phyloP scores from a whole-genome alignment of 2,329 filamentous ascomycete species.

The Fusarium sp. region DNA sequence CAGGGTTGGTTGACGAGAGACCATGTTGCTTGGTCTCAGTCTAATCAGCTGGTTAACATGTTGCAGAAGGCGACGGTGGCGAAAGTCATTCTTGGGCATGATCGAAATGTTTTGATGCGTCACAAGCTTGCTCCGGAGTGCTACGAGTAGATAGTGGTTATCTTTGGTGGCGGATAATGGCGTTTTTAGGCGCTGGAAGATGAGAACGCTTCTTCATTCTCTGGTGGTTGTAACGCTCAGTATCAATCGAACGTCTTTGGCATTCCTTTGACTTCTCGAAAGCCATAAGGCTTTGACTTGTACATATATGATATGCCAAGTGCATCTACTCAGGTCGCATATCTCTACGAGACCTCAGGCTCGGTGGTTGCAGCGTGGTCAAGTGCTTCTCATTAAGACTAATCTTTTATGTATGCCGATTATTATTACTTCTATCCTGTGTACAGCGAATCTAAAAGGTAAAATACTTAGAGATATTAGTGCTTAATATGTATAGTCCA shows the following conservation, averaged over 20 bases:
- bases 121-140: background rate
- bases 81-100: fast-evolving
- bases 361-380: background rate
- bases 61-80: background rate
- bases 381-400: background rate
- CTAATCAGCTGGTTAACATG: background rate
- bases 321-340: fast-evolving
- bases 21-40: background rate
- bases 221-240: background rate
- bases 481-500: too few relatives aligned
- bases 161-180: background rate
- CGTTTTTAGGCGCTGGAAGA: background rate
- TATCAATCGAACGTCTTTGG: background rate
- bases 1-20: background rate
- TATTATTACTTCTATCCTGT: fast-evolving
- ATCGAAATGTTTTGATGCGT: background rate
- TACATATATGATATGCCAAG: background rate
- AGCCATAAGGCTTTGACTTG: too few relatives aligned
- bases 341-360: background rate
- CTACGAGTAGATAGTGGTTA: fast-evolving
- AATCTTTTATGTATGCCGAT: fast-evolving
- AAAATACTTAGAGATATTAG: fast-evolving
- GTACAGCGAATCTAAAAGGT: fast-evolving
- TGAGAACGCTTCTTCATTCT: fast-evolving
- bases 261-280: too few relatives aligned